Base-by-base conservation (phyloP, 73 alveolate genomes). In the Symbiodinium pilosum region DNA sequence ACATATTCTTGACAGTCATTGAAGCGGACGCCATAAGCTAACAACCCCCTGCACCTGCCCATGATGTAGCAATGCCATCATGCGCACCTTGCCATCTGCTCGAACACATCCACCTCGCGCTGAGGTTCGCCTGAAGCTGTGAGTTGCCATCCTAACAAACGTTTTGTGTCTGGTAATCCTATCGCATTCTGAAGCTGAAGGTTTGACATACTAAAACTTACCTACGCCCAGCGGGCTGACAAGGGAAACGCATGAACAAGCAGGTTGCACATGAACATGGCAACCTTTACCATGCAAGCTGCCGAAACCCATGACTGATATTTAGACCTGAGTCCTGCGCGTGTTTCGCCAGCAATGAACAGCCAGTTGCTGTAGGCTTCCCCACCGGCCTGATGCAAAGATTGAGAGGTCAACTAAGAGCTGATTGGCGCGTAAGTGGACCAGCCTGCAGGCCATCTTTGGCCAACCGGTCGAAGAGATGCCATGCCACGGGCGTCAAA, bases 321-420 rank as follows among this genome's bases (percentile, higher is more conserved):
- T n/a, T n/a, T n/a, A n/a, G 41, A 64, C 2, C 77, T 64, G 77
- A 64, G 77, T 16, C 36, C 28, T 36, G 44, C 41, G 71, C 92
- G 91, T 36, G 91, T 93, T 30, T 44, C 98, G 2, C 98, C 98
- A 6, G 92, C 92, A n/a, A 93, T 93, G 88, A 77, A 75, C 43
- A 93, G 98, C 98, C 98, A 93, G 47, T 93, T 42, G 85, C 85
- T 93, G 98, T 93, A 93, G 36, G 98, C 98, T 93, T 93, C 98
- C 32, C 98, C 98, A 0, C 98, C 98, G 6, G 98, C 92, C 64
- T 91, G 87, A 21, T 39, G 30, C 1, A 18, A 20, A n/a, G 30
- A 68, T 5, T 47, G 64, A 7, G 7, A 11, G 64, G 64, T 47
- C 64, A 6, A 30, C 26, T 54, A 16, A 51, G 71, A 30, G 71